Conservation (phyloP, 2,329 filamentous ascomycete species). For the Lachnellula occidentalis region DNA sequence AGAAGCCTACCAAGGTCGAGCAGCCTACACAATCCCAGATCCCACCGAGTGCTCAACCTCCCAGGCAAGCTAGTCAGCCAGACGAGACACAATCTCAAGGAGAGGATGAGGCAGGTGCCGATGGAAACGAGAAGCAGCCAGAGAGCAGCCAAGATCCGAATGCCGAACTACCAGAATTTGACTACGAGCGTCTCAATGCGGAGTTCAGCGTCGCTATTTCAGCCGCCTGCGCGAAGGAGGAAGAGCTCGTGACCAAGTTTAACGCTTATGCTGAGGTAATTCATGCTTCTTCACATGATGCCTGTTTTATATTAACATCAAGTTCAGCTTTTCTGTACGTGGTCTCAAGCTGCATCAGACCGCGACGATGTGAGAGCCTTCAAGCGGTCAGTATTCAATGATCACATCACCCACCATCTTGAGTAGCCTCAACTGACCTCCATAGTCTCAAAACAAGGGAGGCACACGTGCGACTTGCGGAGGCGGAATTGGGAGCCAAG, state of each 20-base stretch:
- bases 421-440: constrained; percentile 7
- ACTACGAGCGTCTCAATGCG: constrained; percentile 70
- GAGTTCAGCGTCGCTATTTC: constrained; percentile 63
- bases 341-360: constrained; percentile 66
- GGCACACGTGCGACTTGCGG: constrained; percentile 68
- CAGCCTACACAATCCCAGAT: not conserved
- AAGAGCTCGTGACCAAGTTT: constrained; percentile 58
- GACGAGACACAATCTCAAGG: not conserved
- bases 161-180: constrained; percentile 42
- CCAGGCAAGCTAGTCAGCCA: not conserved
- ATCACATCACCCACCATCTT: not conserved
- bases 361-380: constrained; percentile 73
- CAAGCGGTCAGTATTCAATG: constrained; percentile 54
- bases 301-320: not conserved
- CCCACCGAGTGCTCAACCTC: not conserved
- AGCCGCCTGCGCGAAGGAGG: constrained; percentile 58
- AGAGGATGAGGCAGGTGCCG: not conserved
- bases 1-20: constrained; percentile 30
- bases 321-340: constrained; percentile 66
- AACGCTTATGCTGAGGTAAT: not conserved
- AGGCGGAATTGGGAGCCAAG: constrained; percentile 65
- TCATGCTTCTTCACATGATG: not conserved
- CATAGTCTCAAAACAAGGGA: constrained; percentile 71
- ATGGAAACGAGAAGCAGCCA: not conserved
- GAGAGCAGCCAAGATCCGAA: constrained; percentile 1